Base-by-base conservation (phyloP, 1,284 basidiomycete species). In the Tetrapyrgos nigripes region DNA sequence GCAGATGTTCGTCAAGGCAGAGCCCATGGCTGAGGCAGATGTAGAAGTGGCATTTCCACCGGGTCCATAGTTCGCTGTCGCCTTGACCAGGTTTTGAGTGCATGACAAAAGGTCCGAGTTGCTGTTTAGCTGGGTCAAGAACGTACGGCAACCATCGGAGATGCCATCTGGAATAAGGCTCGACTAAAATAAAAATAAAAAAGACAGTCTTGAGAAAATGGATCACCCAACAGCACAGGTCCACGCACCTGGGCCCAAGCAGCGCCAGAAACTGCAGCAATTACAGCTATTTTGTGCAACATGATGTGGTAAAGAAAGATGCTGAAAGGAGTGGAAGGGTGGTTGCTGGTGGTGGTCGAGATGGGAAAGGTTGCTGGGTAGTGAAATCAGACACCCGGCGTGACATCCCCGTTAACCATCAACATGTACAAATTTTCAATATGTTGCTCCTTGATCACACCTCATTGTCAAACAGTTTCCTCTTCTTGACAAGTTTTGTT, bases 121-220 rank as follows among this genome's bases (percentile, higher is more conserved):
- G 44, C 66, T 70, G 79, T 96, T 86, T 57, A 97, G 80, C 28
- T 68, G 61, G 4, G 64, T 74, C 65, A 95, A 81, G 81, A 87
- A 96, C 11, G 67, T 63, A 21, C 72, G 62, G 78, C 94, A 97
- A 28, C 66, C 55, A 2, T 67, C 1, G 67, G 84, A 86, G 69
- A 94, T 85, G 59, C 79, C 83, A 17, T 83, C 61, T 5, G 94
- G 91, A 65, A 92, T 85, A 59, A 85, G 74, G 5, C 87, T 49
- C 47, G 37, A 31, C 54, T 55, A 46, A 64, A 45, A 40, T 29
- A n/a, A 50, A 55, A 52, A 58, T n/a, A 49, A 58, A 54, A 50
- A 57, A 50, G 17, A n/a, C 55, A 19, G 31, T 67, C 71, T 23
- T 53, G 76, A 73, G 52, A 67, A 68, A 49, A 33, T 19, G 3